Conservation (phyloP, 2,329 filamentous ascomycete species). For the Leptographium lundbergii region DNA sequence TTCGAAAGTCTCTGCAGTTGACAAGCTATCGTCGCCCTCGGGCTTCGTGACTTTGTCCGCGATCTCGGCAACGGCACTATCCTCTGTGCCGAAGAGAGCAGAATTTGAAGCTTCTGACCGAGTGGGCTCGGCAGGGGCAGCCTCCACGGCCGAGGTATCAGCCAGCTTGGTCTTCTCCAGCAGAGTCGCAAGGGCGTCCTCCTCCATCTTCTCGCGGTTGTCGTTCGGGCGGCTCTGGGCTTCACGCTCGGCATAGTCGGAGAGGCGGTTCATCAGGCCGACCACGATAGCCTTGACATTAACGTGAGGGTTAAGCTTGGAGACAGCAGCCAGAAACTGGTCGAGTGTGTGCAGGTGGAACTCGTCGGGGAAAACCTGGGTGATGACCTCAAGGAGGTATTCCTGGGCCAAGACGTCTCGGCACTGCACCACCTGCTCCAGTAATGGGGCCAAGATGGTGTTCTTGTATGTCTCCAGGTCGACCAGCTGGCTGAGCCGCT, state of each 20-base stretch:
- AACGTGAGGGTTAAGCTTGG: slow-evolving; percentile 86
- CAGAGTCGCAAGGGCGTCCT: slow-evolving; percentile 67
- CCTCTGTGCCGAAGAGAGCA: neutral
- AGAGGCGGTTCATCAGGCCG: slow-evolving; percentile 91
- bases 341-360: slow-evolving; percentile 96
- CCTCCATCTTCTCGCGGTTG: slow-evolving; percentile 64
- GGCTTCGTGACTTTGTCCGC: neutral
- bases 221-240: slow-evolving; percentile 57
- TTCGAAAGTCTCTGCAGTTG: slow-evolving; percentile 17
- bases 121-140: neutral
- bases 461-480: slow-evolving; percentile 91
- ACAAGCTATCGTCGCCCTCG: slow-evolving; percentile 21
- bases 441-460: slow-evolving; percentile 71
- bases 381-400: slow-evolving; percentile 95
- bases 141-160: no score
- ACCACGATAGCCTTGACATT: slow-evolving; percentile 98
- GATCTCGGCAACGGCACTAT: neutral
- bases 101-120: neutral
- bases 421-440: slow-evolving; percentile 97
- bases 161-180: slow-evolving; percentile 63
- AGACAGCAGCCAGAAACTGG: slow-evolving; percentile 85
- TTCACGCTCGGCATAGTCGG: slow-evolving; percentile 87
- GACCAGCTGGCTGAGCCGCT: slow-evolving; percentile 86
- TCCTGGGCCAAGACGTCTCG: slow-evolving; percentile 94
- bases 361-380: slow-evolving; percentile 96